Base-by-base conservation (phyloP, 805 yeast genomes). In the Candida khao-thaluensis region DNA sequence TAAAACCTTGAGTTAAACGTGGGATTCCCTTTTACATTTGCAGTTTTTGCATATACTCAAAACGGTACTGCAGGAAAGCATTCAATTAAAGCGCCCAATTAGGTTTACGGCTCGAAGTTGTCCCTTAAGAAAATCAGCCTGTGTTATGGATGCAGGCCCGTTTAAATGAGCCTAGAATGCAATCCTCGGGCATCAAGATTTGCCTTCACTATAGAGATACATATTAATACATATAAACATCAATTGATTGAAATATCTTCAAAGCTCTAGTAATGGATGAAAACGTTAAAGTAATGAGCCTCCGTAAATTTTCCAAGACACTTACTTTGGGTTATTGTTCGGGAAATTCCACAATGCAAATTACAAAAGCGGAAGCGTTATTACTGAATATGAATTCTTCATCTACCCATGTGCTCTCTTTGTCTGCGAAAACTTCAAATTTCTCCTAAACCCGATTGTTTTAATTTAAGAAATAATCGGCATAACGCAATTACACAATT, bases 1-100 rank as follows among this genome's bases (percentile, higher is more conserved):
- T 29, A 15, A 15, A 29, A 29, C 32, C 6, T 17, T 17, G 35
- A 15, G 35, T 31, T 22, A 31, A 31, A 31, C 35, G 35, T 31
- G 35, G 35, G 32, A 29, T 29, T 29, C n/a, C 15, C 32, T 29
- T 29, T 29, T 29, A 15, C 9, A 17, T 29, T 23, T 29, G 7
- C 4, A 11, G 8, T 29, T 29, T 12, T 17, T 14, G 9, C 23
- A 11, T 17, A 29, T 11, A 4, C 32, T 29, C 23, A 29, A n/a
- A n/a, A 21, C 8, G 4, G 26, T 8, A 31, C 35, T 31, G 35
- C 18, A 31, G 28, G 10, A 18, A 30, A 7, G 15, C 3, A 12
- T 11, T 7, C 24, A 31, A 20, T 31, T 31, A 21, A 17, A 22
- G 11, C 15, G 20, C 35, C 35, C 35, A 31, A 31, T 31, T 31